Conservation (phyloP, 2,329 filamentous ascomycete genomes). For the Chaetomium olivaceum region DNA sequence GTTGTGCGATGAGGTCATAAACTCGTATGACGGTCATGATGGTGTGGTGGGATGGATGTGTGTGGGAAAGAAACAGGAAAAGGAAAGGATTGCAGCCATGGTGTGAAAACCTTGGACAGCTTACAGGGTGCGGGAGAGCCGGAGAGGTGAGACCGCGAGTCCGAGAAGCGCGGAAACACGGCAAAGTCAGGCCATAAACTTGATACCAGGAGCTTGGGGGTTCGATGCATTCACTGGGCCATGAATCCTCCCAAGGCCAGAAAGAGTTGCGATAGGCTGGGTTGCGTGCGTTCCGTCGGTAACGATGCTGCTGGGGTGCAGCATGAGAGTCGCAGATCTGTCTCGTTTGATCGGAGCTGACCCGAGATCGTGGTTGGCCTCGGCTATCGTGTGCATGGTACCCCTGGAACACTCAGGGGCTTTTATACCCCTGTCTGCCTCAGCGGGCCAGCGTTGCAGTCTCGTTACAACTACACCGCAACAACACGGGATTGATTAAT, state of each 20-base stretch:
- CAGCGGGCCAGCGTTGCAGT: too few relatives aligned
- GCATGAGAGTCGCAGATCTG: slow-evolving; percentile 17
- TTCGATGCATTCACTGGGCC: not conserved
- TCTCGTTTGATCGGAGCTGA: slow-evolving; percentile 16
- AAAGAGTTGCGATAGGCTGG: not conserved
- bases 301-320: not conserved
- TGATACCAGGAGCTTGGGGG: not conserved
- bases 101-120: not conserved
- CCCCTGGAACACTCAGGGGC: not conserved
- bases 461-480: too few relatives aligned
- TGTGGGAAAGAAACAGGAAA: not conserved
- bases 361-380: slow-evolving; percentile 8
- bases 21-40: slow-evolving; percentile 10
- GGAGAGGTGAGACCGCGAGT: not conserved
- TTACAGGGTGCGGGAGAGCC: not conserved
- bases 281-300: not conserved
- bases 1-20: not conserved
- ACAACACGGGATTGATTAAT: too few relatives aligned
- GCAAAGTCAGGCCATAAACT: slow-evolving; percentile 1
- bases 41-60: not conserved
- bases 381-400: slow-evolving; percentile 4
- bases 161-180: not conserved
- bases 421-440: too few relatives aligned
- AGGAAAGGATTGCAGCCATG: not conserved
- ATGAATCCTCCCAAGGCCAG: not conserved